Evolutionary conservation across 1,284 basidiomycete species (phyloP), one percentile per base, ranked within the genome.

Genomic region (Ceratobasidium sp.): DNA sequence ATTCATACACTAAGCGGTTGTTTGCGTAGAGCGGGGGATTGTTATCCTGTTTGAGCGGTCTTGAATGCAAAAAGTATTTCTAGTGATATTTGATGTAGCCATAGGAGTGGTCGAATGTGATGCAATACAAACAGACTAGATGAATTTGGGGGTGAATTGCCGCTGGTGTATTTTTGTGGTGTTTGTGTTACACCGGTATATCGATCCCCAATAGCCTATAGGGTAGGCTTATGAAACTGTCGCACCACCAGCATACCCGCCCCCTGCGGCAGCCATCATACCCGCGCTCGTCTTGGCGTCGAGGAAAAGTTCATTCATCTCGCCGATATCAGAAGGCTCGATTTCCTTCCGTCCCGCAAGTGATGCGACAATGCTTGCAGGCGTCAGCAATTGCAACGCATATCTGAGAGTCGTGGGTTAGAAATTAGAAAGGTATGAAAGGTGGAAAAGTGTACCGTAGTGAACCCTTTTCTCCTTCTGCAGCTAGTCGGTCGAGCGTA

Each of bases 271-370:
- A 30, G 82, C 81, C 78, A 93, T 92, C 80, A 89, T 87, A 44
- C 85, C 84, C 12, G 93, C 92, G 79, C 90, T 92, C 0, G 92
- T 92, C 83, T 96, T 97, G 7, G 97, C 96, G 84, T 99, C 97
- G 81, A 98, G 87, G 88, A 99, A 99, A 30, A 99, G 88, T 83
- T 96, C 94, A 79, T 93, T 93, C 91, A 96, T 94, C 87, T 99
- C 96, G 30, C 88, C 88, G 68, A 99, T 91, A 83, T 99, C 97
- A 79, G 97, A 93, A 12, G 92, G 86, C 77, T 91, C 89, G 77
- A 99, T 95, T 82, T 96, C 93, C 33, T 86, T 88, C 78, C 95
- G 91, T 2, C 96, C 96, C 0, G 89, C 88, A 18, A 96, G 86
- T 64, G 88, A 87, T 4, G 96, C 91, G 1, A 98, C 88, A 81